Conservation (phyloP, 1,284 basidiomycete genomes). For the Ceratobasidium papillatum region DNA sequence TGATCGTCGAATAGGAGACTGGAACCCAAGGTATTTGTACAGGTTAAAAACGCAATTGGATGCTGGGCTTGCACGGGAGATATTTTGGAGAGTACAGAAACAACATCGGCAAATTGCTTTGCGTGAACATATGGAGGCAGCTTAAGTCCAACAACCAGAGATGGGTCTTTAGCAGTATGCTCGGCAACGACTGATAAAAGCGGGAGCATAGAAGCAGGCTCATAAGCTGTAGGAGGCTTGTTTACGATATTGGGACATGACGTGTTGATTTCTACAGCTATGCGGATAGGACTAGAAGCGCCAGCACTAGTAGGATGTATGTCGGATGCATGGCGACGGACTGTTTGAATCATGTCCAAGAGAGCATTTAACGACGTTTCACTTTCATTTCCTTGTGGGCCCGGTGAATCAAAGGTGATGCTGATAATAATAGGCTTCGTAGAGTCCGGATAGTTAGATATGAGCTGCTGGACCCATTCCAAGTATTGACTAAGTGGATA, state of each 20-base stretch:
- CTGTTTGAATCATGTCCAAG: constrained; percentile 64
- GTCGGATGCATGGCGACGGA: constrained; percentile 60
- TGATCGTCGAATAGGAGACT: constrained; percentile 69
- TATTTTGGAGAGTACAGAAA: constrained; percentile 56
- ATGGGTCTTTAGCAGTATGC: constrained; percentile 59
- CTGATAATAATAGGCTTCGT: constrained; percentile 78
- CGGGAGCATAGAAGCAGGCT: constrained; percentile 56
- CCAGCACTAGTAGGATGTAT: neutral
- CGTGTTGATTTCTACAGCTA: constrained; percentile 80
- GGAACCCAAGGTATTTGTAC: constrained; percentile 80
- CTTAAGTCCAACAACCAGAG: constrained; percentile 78
- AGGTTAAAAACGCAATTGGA: constrained; percentile 71
- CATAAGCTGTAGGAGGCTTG: constrained; percentile 71
- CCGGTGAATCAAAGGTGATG: constrained; percentile 67
- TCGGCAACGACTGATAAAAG: constrained; percentile 64
- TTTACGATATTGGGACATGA: constrained; percentile 79
- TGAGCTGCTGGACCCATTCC: constrained; percentile 61
- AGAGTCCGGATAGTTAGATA: constrained; percentile 30
- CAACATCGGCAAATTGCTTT: constrained; percentile 66
- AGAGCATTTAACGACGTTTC: constrained; percentile 57
- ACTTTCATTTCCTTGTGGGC: constrained; percentile 32
- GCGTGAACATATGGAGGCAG: constrained; percentile 77
- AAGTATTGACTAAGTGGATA: constrained; percentile 70
- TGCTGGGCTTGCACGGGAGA: constrained; percentile 49
- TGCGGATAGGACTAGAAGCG: constrained; percentile 49